Base-by-base conservation (phyloP, 768 basidiomycete species). In the Trametes gibbosa region DNA sequence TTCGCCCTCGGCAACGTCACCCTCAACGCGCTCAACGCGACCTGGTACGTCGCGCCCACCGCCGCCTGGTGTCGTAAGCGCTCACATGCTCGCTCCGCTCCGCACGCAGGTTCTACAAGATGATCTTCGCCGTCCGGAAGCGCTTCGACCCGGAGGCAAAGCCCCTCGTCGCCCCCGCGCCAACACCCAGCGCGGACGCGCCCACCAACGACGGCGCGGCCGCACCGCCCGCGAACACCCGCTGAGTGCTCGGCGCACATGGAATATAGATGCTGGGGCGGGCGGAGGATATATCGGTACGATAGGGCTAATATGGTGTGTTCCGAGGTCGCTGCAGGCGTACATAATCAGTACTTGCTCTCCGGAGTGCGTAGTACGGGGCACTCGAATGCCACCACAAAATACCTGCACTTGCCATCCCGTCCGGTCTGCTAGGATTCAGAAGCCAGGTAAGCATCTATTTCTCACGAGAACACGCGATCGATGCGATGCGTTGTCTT, bases 21-120 rank as follows among this genome's bases (percentile, higher is more conserved):
- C 34, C 75, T 95, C 10, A 86, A 92, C 65, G 75, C 77, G 3
- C 76, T 95, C 23, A 95, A 95, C 71, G 85, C 85, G 79, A 78
- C 86, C 65, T 93, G 91, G 90, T 91, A 53, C 57, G 74, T 47
- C 49, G 1, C 21, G 8, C n/a, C n/a, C 35, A 37, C 23, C 40
- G 14, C 8, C 12, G 6, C n/a, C 2, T 13, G 17, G 4, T 46
- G n/a, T 27, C 34, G 39, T n/a, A 24, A 32, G 10, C 10, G 17
- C 25, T 35, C 37, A 41, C 21, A 40, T 13, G 25, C 12, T 35
- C 52, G 16, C 40, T 3, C 24, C 47, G 50, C 6, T 49, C 45
- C 48, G 3, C n/a, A 41, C 24, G 8, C 47, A 89, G 90, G 90
- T 86, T 92, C 72, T 75, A 69, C 49, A 90, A 89, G 68, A 92